Evolutionary conservation across 371 early-diverging fungal species (phyloP).

Genomic region (Nematocida displodere): DNA sequence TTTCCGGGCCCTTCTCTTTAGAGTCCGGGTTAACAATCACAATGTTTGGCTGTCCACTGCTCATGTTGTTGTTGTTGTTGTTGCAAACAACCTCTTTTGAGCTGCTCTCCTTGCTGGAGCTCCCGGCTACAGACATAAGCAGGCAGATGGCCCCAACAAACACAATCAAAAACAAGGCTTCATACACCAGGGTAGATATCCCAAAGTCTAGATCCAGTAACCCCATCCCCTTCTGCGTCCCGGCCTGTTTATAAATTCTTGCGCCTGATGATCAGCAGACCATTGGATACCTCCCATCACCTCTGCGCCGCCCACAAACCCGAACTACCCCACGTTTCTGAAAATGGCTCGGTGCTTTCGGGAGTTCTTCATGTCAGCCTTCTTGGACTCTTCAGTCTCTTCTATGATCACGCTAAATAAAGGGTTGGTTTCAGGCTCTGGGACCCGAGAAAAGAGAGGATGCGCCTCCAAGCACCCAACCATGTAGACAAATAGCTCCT

Average conservation of each 20-base stretch:
- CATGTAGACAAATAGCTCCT: slow-evolving; percentile 61
- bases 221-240: neutral
- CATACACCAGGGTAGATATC: neutral
- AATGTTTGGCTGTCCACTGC: slow-evolving; percentile 12
- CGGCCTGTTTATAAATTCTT: neutral
- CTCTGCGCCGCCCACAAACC: neutral
- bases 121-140: slow-evolving; percentile 10
- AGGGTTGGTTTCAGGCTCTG: slow-evolving; percentile 22
- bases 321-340: neutral
- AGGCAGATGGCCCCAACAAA: slow-evolving; percentile 24
- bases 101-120: neutral
- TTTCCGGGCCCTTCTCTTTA: neutral
- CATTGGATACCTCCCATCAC: neutral
- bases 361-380: slow-evolving; percentile 51
- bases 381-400: slow-evolving; percentile 51
- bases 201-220: neutral
- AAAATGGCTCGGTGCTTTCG: slow-evolving; percentile 43
- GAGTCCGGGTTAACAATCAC: slow-evolving; percentile 13
- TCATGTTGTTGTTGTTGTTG: slow-evolving; percentile 53
- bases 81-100: slow-evolving; percentile 8
- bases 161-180: neutral
- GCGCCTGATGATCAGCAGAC: too few species aligned
- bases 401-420: slow-evolving; percentile 21
- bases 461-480: slow-evolving; percentile 27
- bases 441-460: slow-evolving; percentile 14